These are phyloP conservation scores for Vanrija pseudolonga DNA, from an alignment of 1,284 basidiomycete species.

Conservation along the genomic window DNA sequence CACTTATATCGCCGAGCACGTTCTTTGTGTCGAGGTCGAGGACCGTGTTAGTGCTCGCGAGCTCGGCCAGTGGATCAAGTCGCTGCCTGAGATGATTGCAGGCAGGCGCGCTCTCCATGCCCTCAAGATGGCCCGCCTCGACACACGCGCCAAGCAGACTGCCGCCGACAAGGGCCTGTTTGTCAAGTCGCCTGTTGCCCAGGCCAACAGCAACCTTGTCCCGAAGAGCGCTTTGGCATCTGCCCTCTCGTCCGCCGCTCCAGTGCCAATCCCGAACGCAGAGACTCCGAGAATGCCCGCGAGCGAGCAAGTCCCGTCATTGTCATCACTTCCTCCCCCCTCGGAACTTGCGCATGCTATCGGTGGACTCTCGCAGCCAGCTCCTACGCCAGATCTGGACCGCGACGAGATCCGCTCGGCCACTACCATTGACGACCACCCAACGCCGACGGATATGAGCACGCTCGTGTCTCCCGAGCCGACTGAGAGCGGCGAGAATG, in stretches of 20 bases:
- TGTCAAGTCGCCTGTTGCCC: constrained; percentile 37
- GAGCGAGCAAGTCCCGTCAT: neutral
- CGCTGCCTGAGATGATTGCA: constrained; percentile 68
- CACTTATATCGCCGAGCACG: constrained; percentile 74
- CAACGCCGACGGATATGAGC: constrained; percentile 34
- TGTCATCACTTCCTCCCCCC: constrained; percentile 9
- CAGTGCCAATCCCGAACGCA: constrained; percentile 9
- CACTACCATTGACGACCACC: constrained; percentile 38
- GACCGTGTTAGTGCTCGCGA: constrained; percentile 72
- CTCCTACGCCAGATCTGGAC: constrained; percentile 14
- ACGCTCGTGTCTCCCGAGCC: constrained; percentile 30
- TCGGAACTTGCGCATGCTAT: constrained; percentile 6
- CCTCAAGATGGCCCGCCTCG: constrained; percentile 35
- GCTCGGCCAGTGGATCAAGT: constrained; percentile 80
- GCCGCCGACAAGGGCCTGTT: constrained; percentile 34
- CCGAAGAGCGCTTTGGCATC: constrained; percentile 31
- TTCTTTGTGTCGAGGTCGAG: constrained; percentile 68
- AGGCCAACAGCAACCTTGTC: constrained; percentile 10
- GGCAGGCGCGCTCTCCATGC: constrained; percentile 44
- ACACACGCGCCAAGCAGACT: constrained; percentile 22
- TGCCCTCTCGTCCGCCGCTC: constrained; percentile 38
- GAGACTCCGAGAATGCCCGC: neutral
- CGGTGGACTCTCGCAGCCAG: neutral
- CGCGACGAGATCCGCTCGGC: constrained; percentile 22
- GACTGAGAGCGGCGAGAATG: constrained; percentile 11